Conservation (phyloP, 1,284 basidiomycete genomes). For the Malassezia pachydermatis region DNA sequence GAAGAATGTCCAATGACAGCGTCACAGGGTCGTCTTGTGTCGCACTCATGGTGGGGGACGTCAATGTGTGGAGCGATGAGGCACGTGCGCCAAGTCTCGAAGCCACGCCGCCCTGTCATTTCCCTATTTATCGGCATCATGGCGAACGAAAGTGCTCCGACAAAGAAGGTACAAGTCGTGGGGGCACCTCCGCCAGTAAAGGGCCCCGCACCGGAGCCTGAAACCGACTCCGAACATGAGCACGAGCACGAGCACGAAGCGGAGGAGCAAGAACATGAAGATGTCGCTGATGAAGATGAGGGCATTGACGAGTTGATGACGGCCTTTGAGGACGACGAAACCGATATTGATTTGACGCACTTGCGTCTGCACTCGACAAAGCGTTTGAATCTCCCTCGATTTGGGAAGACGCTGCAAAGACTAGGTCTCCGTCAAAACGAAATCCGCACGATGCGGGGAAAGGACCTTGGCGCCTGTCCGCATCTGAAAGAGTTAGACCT, state of each 20-base stretch:
- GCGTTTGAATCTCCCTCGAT: slow-evolving; percentile 57
- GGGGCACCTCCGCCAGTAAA: slow-evolving; percentile 1
- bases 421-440: slow-evolving; percentile 85
- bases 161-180: slow-evolving; percentile 15
- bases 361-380: slow-evolving; percentile 60
- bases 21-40: slow-evolving; percentile 29
- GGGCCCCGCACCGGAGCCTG: not conserved
- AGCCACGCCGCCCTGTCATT: too few species aligned
- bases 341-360: slow-evolving; percentile 69
- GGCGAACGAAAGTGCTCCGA: not conserved
- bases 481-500: slow-evolving; percentile 79
- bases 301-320: slow-evolving; percentile 24
- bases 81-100: slow-evolving; percentile 7
- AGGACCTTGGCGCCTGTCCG: slow-evolving; percentile 51
- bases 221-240: slow-evolving; percentile 28
- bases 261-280: slow-evolving; percentile 16
- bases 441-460: slow-evolving; percentile 59
- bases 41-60: slow-evolving; percentile 10
- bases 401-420: slow-evolving; percentile 60
- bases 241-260: slow-evolving; percentile 11
- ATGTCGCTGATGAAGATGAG: slow-evolving; percentile 24
- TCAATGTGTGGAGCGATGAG: slow-evolving; percentile 1
- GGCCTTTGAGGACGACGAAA: slow-evolving; percentile 28
- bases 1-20: slow-evolving; percentile 70
- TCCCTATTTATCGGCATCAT: not conserved